phyloP scores from a whole-genome alignment of 306 rosid genomes.

The Fagus crenata region DNA sequence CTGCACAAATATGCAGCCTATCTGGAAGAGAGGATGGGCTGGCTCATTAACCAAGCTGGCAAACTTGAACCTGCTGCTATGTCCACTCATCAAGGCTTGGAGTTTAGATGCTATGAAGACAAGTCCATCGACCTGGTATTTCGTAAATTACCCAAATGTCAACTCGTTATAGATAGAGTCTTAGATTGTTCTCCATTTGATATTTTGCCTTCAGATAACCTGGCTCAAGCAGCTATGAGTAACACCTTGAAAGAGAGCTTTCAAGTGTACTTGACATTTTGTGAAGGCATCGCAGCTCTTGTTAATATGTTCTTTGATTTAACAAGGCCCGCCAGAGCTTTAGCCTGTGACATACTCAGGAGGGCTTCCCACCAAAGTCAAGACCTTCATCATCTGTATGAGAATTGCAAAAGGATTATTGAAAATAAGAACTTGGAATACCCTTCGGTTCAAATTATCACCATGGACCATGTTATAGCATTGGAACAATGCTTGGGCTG shows the following conservation, averaged over 20 bases:
- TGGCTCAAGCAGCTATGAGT: slow-evolving; percentile 55
- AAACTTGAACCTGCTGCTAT: slow-evolving; percentile 48
- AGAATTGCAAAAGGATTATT: slow-evolving; percentile 45
- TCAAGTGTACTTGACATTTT: slow-evolving; percentile 49
- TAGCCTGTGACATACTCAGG: slow-evolving; percentile 54
- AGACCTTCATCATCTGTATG: slow-evolving; percentile 51
- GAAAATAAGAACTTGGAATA: slow-evolving; percentile 52
- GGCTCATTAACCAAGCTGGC: slow-evolving; percentile 66
- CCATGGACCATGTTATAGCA: slow-evolving; percentile 44
- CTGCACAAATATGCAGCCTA: slow-evolving; percentile 46
- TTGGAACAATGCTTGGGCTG: slow-evolving; percentile 40
- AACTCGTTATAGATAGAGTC: slow-evolving; percentile 47
- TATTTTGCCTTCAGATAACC: slow-evolving; percentile 31
- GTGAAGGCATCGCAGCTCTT: slow-evolving; percentile 54
- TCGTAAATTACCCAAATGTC: slow-evolving; percentile 53
- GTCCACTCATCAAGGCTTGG: slow-evolving; percentile 40
- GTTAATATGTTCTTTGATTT: slow-evolving; percentile 55
- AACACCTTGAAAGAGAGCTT: slow-evolving; percentile 60
- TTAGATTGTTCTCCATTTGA: slow-evolving; percentile 45
- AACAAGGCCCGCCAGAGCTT: slow-evolving; percentile 43
- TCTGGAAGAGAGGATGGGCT: slow-evolving; percentile 59
- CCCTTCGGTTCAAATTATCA: slow-evolving; percentile 55
- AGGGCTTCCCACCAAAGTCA: slow-evolving; percentile 52
- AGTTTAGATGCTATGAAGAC: slow-evolving; percentile 51
- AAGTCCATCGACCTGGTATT: slow-evolving; percentile 53